A percentile compares a stretch with the other conserved stretches of the same genome.
Evolutionary conservation across 208 protist species (phyloP).

Genomic region (Naegleria gruberi): DNA sequence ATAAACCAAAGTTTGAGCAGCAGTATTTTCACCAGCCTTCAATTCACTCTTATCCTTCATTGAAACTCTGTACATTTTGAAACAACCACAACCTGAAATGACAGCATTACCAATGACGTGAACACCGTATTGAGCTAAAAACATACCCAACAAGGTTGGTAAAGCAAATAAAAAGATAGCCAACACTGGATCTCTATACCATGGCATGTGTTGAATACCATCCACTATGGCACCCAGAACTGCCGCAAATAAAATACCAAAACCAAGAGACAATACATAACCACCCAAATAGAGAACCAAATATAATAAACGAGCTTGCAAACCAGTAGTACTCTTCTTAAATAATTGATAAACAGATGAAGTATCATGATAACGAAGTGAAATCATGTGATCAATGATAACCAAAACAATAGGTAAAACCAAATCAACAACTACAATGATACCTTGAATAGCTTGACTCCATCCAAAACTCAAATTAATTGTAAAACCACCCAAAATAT

Average conservation of each 20-base stretch:
- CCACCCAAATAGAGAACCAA: neutral
- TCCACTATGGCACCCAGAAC: neutral
- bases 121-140: neutral
- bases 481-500: neutral
- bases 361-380: neutral
- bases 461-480: neutral
- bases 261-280: neutral
- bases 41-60: neutral
- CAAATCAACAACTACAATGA: neutral
- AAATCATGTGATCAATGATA: neutral
- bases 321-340: neutral
- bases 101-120: neutral
- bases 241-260: neutral
- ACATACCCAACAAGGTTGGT: neutral
- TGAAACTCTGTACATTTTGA: neutral
- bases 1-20: neutral
- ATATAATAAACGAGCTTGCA: neutral
- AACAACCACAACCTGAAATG: neutral
- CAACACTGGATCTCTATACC: neutral
- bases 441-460: neutral
- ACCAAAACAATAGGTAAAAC: neutral
- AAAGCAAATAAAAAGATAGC: neutral
- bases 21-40: neutral
- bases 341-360: neutral
- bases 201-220: neutral